Percentiles rank a stretch among this genome's conserved stretches.
phyloP scores from a whole-genome alignment of 2,329 filamentous ascomycete species.

The Paraconiothyrium sp. region DNA sequence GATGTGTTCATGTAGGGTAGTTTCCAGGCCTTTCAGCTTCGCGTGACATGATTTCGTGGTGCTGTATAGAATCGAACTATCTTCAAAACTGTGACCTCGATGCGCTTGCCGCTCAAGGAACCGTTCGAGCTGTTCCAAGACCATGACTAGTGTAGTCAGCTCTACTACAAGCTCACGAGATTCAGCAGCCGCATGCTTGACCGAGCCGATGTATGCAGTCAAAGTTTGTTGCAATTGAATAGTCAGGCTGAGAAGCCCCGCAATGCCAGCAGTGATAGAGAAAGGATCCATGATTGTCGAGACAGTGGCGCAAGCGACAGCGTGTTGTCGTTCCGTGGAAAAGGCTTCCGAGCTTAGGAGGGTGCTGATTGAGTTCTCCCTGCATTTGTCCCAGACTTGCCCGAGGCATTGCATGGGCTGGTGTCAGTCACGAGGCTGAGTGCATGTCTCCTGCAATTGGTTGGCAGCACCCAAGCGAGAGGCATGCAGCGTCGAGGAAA shows the following conservation, averaged over 20 bases:
- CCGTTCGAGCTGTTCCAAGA: slow-evolving; percentile 5
- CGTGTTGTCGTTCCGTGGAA: no score
- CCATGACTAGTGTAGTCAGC: not conserved
- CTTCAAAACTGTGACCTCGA: not conserved
- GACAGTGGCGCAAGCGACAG: no score
- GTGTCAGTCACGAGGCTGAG: no score
- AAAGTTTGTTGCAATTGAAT: not conserved
- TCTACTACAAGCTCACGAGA: not conserved
- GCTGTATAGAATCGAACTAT: not conserved
- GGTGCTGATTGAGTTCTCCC: no score
- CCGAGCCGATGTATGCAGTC: not conserved
- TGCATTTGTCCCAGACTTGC: no score
- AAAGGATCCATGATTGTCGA: not conserved
- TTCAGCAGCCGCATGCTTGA: not conserved
- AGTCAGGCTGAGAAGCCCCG: slow-evolving; percentile 3
- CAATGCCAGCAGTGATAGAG: not conserved
- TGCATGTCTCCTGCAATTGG: no score
- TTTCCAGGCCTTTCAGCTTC: not conserved
- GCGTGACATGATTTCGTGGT: not conserved
- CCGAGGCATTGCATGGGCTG: no score
- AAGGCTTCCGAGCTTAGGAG: no score
- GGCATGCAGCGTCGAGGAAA: no score
- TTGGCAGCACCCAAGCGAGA: no score
- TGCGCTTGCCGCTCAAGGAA: not conserved
- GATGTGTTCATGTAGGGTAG: not conserved